Percentiles rank a stretch among this genome's conserved stretches.
Conservation (phyloP, 192 early-diverging fungal genomes). For the Coemansia biformis region DNA sequence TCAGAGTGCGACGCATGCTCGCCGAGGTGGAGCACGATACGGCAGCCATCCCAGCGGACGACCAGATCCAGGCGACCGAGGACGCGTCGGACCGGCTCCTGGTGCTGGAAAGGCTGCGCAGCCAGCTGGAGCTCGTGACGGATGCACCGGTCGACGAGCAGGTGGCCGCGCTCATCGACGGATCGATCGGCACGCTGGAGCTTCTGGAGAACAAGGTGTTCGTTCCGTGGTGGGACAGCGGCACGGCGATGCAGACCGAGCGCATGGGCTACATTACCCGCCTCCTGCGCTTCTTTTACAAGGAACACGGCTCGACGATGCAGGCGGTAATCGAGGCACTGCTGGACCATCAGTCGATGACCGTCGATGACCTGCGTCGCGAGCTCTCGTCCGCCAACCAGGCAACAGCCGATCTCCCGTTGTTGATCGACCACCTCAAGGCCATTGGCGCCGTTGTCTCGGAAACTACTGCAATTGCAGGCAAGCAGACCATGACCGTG, state of each 20-base stretch:
- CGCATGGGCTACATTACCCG: slow-evolving; percentile 25
- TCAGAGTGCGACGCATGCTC: slow-evolving; percentile 26
- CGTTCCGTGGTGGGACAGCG: slow-evolving; percentile 46
- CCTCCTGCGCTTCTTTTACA: slow-evolving; percentile 44
- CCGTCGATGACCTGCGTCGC: slow-evolving; percentile 35
- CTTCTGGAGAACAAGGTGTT: slow-evolving; percentile 44
- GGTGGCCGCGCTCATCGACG: slow-evolving; percentile 9
- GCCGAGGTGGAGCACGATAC: slow-evolving; percentile 40
- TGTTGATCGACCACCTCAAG: slow-evolving; percentile 32
- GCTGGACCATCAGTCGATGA: slow-evolving; percentile 37
- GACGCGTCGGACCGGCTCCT: slow-evolving; percentile 28
- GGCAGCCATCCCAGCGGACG: slow-evolving; percentile 19
- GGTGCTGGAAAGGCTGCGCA: slow-evolving; percentile 34
- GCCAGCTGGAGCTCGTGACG: slow-evolving; percentile 10
- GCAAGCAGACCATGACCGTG: slow-evolving; percentile 35
- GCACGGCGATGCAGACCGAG: slow-evolving; percentile 20
- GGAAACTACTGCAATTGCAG: slow-evolving; percentile 17
- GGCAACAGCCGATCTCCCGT: slow-evolving; percentile 29
- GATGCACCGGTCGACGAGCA: slow-evolving; percentile 8
- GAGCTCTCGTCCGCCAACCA: slow-evolving; percentile 36
- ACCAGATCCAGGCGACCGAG: slow-evolving; percentile 27
- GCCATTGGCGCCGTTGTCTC: slow-evolving; percentile 31
- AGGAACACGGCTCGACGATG: slow-evolving; percentile 47
- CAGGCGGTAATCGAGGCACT: slow-evolving; percentile 36
- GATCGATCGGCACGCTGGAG: slow-evolving; percentile 16